These are phyloP conservation scores for Bolboschoenus planiculmis DNA, from an alignment of 176 grass and related monocot species.

Conservation along the genomic window DNA sequence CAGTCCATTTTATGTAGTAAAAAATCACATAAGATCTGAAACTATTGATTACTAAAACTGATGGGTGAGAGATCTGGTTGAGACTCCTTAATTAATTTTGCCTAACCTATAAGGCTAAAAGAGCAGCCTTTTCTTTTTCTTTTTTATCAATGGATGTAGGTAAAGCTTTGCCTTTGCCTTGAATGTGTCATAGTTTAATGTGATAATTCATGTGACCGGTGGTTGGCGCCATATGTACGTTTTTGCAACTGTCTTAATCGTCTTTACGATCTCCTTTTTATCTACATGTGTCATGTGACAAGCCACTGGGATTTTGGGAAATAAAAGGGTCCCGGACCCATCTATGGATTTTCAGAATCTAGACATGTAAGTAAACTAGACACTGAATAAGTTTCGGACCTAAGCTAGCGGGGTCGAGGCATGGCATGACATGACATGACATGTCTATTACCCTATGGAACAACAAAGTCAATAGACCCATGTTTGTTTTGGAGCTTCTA, in stretches of 20 bases:
- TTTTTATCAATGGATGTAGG: not conserved
- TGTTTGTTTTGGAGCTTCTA: not conserved
- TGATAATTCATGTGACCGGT: slow-evolving; percentile 15
- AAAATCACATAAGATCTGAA: not conserved
- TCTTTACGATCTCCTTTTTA: not conserved
- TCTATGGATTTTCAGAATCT: slow-evolving; percentile 5
- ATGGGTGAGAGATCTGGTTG: not conserved
- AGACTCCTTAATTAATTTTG: not conserved
- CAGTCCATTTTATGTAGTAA: not conserved
- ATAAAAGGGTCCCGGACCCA: not conserved
- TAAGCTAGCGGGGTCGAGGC: not conserved
- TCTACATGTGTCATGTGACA: not conserved
- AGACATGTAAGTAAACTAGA: not conserved
- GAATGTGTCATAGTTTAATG: not conserved
- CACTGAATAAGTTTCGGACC: not conserved
- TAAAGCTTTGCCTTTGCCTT: no score
- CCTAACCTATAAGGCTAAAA: not conserved
- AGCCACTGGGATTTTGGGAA: not conserved
- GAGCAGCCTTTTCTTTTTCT: not conserved
- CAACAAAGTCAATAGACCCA: not conserved
- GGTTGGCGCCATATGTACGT: not conserved
- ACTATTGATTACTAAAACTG: not conserved
- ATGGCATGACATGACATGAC: not conserved
- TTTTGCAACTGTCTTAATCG: slow-evolving; percentile 7
- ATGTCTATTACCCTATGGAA: not conserved